These are phyloP conservation scores for Cyclotella distinguenda DNA, from an alignment of 108 stramenopile species.

Conservation along the genomic window DNA sequence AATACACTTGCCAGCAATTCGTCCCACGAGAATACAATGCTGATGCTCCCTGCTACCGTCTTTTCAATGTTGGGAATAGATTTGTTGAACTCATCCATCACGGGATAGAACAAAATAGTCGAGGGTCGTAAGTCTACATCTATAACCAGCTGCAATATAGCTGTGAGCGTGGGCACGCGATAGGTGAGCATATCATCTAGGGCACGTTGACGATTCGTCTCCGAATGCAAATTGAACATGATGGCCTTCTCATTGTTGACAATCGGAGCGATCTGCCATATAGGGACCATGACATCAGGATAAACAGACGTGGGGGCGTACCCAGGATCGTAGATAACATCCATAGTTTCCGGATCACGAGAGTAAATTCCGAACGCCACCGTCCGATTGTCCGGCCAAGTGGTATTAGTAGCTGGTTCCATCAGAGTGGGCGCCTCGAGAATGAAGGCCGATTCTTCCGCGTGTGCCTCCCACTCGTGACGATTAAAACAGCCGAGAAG, in stretches of 20 bases:
- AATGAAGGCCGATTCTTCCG: too few relatives aligned
- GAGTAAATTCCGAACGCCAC: conserved; percentile 50
- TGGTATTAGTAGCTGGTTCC: conserved; percentile 8
- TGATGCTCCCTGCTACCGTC: conserved; percentile 48
- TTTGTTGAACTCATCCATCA: conserved; percentile 38
- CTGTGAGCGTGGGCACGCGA: conserved; percentile 22
- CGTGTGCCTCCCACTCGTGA: too few relatives aligned
- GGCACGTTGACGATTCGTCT: conserved; percentile 27
- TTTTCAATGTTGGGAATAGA: background rate
- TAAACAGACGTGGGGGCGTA: conserved; percentile 14
- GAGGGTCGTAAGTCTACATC: conserved; percentile 21
- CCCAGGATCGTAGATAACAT: conserved; percentile 33
- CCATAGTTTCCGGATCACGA: conserved; percentile 13
- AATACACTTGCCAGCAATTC: conserved; percentile 32
- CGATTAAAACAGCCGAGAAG: conserved; percentile 41
- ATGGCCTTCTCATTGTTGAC: conserved; percentile 43
- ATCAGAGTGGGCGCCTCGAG: too few relatives aligned
- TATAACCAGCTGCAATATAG: conserved; percentile 36
- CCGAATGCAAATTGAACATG: conserved; percentile 59
- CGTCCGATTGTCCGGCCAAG: conserved; percentile 41
- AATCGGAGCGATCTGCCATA: conserved; percentile 66
- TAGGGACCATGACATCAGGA: conserved; percentile 50
- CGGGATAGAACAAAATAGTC: conserved; percentile 47
- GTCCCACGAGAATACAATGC: conserved; percentile 56
- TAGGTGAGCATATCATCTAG: conserved; percentile 45